phyloP scores from a whole-genome alignment of 495 filamentous ascomycete species.

The Staphylotrichum tortipilum region DNA sequence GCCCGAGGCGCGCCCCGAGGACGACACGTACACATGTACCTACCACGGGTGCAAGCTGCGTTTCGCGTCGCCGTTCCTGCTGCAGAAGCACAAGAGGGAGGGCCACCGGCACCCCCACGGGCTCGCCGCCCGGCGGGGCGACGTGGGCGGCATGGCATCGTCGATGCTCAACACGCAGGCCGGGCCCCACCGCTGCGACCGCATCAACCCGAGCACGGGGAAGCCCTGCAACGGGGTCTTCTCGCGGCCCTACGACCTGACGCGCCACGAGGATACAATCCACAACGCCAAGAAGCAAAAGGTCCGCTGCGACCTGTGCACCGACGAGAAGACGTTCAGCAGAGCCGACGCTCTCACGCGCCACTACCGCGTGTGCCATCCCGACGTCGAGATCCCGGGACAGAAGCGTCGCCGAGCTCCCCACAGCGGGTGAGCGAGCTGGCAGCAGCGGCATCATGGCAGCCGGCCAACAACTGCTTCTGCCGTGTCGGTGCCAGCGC shows the following conservation, averaged over 20 bases:
- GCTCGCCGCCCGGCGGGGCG: constrained; percentile 17
- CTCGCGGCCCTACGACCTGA: constrained; percentile 96
- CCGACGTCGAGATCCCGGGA: constrained; percentile 71
- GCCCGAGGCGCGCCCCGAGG: constrained; percentile 63
- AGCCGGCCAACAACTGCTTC: neutral
- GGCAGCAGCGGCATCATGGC: no score
- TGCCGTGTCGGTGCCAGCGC: no score
- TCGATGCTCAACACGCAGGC: constrained; percentile 23
- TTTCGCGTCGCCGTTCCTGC: constrained; percentile 75
- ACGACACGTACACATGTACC: constrained; percentile 90
- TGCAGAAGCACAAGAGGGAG: constrained; percentile 95
- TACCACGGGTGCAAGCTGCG: constrained; percentile 84
- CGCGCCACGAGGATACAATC: constrained; percentile 94
- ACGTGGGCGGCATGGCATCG: constrained; percentile 17
- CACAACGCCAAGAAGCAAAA: constrained; percentile 93
- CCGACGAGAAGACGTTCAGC: constrained; percentile 96
- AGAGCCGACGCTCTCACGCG: constrained; percentile 85
- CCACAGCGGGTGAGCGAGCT: constrained; percentile 9
- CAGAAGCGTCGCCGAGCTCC: constrained; percentile 45
- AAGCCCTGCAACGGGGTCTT: constrained; percentile 96
- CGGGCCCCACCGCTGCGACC: constrained; percentile 48
- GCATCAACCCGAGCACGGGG: constrained; percentile 89
- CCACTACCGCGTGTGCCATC: constrained; percentile 86
- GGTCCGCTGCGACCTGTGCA: constrained; percentile 87
- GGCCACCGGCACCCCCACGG: constrained; percentile 63